A percentile compares a stretch with the other conserved stretches of the same genome.
Evolutionary conservation across 225 moss, liverwort and hornwort genomes (phyloP).

Genomic region (Polytrichum commune): DNA sequence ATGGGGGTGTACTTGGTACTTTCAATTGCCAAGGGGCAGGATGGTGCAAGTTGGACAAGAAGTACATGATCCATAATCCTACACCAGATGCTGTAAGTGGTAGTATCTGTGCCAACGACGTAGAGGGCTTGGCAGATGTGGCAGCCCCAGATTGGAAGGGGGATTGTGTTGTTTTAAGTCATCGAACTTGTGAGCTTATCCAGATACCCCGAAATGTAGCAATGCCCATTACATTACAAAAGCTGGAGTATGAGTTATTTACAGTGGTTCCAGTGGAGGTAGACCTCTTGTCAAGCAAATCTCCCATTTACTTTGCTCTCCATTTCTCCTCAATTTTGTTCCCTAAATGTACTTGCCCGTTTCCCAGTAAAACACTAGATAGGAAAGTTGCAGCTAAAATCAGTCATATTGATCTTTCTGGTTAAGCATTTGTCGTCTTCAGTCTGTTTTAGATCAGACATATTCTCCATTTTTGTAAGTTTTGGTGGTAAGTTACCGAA

Average conservation of each 20-base stretch:
- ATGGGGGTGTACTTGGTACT: conserved; percentile 79
- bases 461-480: too few relatives aligned
- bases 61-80: conserved; percentile 72
- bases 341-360: background rate
- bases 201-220: conserved; percentile 40
- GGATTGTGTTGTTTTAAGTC: conserved; percentile 56
- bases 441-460: too few relatives aligned
- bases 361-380: too few relatives aligned
- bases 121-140: conserved; percentile 52
- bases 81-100: conserved; percentile 54
- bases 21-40: conserved; percentile 99
- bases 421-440: too few relatives aligned
- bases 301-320: background rate
- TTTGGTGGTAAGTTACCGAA: too few relatives aligned
- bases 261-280: conserved; percentile 83
- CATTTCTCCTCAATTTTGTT: background rate
- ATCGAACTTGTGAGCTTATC: conserved; percentile 60
- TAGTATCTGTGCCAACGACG: conserved; percentile 59
- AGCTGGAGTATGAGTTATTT: conserved; percentile 83
- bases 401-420: too few relatives aligned
- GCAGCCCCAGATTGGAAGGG: conserved; percentile 73
- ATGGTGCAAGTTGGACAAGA: conserved; percentile 89
- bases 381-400: too few relatives aligned
- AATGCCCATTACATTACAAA: conserved; percentile 61
- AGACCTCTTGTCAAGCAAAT: background rate